Percentiles rank a stretch among this genome's conserved stretches.
Evolutionary conservation across 2,329 filamentous ascomycete species (phyloP).

Genomic region (Claviceps maximensis): DNA sequence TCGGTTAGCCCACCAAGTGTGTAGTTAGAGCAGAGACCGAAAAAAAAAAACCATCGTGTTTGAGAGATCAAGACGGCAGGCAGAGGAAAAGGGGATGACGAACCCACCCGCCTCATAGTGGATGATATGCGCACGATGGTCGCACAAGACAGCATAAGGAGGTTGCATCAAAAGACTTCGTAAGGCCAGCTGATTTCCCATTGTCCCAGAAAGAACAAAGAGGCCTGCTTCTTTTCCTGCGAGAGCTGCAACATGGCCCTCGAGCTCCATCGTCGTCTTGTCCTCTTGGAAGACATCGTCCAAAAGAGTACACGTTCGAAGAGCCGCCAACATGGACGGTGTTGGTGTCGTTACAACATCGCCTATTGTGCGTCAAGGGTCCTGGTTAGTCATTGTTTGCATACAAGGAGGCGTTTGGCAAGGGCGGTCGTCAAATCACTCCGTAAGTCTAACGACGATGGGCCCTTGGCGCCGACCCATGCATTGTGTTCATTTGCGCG

Average conservation of each 20-base stretch:
- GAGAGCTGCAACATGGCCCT: slow-evolving; percentile 58
- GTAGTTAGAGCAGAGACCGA: neutral
- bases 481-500: slow-evolving; percentile 4
- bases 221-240: slow-evolving; percentile 65
- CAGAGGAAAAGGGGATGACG: slow-evolving; percentile 10
- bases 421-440: slow-evolving; percentile 7
- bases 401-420: neutral
- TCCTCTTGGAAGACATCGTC: slow-evolving; percentile 83
- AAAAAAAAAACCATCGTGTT: no score
- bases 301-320: slow-evolving; percentile 58
- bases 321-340: slow-evolving; percentile 66
- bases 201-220: slow-evolving; percentile 79
- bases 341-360: slow-evolving; percentile 60
- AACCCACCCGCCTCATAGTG: slow-evolving; percentile 51
- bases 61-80: neutral
- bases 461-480: slow-evolving; percentile 10
- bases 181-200: slow-evolving; percentile 83
- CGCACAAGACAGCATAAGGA: slow-evolving; percentile 68
- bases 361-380: slow-evolving; percentile 18
- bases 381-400: neutral
- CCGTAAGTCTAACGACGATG: slow-evolving; percentile 10
- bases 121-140: slow-evolving; percentile 66
- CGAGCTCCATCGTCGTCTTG: slow-evolving; percentile 60
- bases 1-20: neutral
- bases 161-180: slow-evolving; percentile 66